Conservation (phyloP, 2,329 filamentous ascomycete species). For the Exophiala mesophila region DNA sequence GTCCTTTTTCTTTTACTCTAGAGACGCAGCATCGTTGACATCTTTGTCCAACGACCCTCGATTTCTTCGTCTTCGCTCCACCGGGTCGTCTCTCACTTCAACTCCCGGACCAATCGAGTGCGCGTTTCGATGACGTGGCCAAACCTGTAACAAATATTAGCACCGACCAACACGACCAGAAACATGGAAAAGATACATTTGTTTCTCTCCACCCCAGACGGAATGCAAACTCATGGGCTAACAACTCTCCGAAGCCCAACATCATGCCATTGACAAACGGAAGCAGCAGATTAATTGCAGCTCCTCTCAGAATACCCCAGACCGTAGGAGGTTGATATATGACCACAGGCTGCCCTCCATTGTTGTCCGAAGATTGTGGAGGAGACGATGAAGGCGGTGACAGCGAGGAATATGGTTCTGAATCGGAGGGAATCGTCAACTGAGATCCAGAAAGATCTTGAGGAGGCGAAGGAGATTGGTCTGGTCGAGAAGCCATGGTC, state of each 20-base stretch:
- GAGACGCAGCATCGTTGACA: slow-evolving; percentile 61
- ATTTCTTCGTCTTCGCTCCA: slow-evolving; percentile 48
- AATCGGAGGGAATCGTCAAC: slow-evolving; percentile 43
- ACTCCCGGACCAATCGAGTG: slow-evolving; percentile 75
- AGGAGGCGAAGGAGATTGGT: slow-evolving; percentile 24
- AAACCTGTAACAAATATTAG: slow-evolving; percentile 16
- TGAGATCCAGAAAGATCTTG: slow-evolving; percentile 27
- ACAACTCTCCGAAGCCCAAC: slow-evolving; percentile 93
- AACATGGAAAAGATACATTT: slow-evolving; percentile 61
- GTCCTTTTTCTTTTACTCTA: slow-evolving; percentile 57
- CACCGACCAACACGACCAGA: background rate
- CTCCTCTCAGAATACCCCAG: slow-evolving; percentile 78
- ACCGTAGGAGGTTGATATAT: slow-evolving; percentile 85
- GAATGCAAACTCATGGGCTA: slow-evolving; percentile 93
- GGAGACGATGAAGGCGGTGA: slow-evolving; percentile 33
- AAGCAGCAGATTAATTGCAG: slow-evolving; percentile 90
- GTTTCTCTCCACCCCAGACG: slow-evolving; percentile 89
- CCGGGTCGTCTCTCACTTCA: slow-evolving; percentile 66
- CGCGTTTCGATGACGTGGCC: slow-evolving; percentile 21
- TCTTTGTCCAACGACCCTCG: slow-evolving; percentile 40
- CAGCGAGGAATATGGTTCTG: slow-evolving; percentile 43
- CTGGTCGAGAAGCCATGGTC: slow-evolving; percentile 19
- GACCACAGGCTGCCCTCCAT: slow-evolving; percentile 57
- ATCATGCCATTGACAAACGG: slow-evolving; percentile 98
- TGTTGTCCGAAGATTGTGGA: slow-evolving; percentile 34